Conservation (phyloP, 768 basidiomycete genomes). For the Rhizopogon rudus region DNA sequence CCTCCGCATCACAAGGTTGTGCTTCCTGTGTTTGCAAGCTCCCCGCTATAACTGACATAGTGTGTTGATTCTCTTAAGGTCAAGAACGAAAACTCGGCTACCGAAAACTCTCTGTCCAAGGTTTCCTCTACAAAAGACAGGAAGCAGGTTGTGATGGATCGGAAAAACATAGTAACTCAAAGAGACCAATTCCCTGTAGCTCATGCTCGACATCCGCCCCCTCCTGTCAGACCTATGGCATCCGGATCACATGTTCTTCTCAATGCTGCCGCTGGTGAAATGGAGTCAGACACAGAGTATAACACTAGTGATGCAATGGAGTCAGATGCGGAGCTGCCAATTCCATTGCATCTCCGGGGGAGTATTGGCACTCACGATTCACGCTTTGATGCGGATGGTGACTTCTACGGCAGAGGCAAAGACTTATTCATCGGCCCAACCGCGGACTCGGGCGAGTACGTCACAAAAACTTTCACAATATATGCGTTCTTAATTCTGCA, state of each 20-base stretch:
- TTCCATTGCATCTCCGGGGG: no score
- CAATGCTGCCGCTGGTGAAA: background rate
- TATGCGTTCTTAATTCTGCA: background rate
- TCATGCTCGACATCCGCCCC: no score
- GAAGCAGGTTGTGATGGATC: no score
- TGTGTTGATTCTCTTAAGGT: background rate
- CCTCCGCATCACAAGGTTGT: background rate
- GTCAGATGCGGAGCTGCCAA: background rate
- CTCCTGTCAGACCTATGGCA: background rate
- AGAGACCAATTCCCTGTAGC: no score
- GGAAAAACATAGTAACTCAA: no score
- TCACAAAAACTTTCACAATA: background rate
- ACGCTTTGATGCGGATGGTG: slow-evolving; percentile 37
- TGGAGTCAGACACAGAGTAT: background rate
- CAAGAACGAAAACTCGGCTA: background rate
- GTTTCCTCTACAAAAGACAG: background rate
- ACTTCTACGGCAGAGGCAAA: slow-evolving; percentile 42
- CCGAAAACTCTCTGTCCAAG: background rate
- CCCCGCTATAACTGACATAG: background rate
- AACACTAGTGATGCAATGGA: no score
- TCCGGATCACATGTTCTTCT: slow-evolving; percentile 14
- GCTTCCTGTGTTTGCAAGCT: background rate
- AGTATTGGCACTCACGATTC: slow-evolving; percentile 13
- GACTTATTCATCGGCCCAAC: slow-evolving; percentile 42
- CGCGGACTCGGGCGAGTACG: slow-evolving; percentile 48